Evolutionary conservation across 805 yeast genomes (phyloP).

Genomic region (Zygosaccharomyces siamensis): DNA sequence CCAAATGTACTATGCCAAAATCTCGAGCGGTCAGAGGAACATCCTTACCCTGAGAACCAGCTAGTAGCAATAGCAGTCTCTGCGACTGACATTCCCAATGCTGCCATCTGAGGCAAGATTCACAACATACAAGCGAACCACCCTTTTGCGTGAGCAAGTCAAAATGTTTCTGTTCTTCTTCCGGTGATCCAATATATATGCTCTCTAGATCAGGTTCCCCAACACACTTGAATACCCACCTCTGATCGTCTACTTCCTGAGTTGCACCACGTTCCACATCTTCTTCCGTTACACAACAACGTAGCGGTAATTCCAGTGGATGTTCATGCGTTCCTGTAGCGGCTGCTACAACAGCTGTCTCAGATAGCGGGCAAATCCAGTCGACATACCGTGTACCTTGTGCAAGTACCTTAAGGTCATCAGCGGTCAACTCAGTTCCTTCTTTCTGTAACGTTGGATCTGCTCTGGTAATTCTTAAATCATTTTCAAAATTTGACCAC

Average conservation of each 20-base stretch:
- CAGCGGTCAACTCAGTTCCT: slow-evolving; percentile 5
- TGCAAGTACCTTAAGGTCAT: slow-evolving; percentile 8
- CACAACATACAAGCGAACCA: slow-evolving; percentile 32
- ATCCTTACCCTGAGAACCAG: slow-evolving; percentile 1
- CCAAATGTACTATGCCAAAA: slow-evolving; percentile 22
- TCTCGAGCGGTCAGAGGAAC: slow-evolving; percentile 14
- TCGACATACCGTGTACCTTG: slow-evolving; percentile 6
- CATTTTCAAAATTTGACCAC: slow-evolving; percentile 31
- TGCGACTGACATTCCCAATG: slow-evolving; percentile 28
- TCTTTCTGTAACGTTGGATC: not conserved
- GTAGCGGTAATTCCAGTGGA: slow-evolving; percentile 28
- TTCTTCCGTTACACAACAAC: slow-evolving; percentile 23
- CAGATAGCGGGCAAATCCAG: not conserved
- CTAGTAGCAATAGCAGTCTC: not conserved
- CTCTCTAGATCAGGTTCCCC: slow-evolving; percentile 6
- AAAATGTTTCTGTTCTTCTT: slow-evolving; percentile 13
- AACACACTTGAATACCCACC: slow-evolving; percentile 34
- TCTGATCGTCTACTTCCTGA: slow-evolving; percentile 21
- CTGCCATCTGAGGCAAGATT: slow-evolving; percentile 32
- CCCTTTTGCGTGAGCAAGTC: slow-evolving; percentile 12
- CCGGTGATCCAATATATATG: slow-evolving; percentile 4
- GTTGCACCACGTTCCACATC: slow-evolving; percentile 23
- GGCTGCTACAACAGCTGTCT: not conserved
- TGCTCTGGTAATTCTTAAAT: slow-evolving; percentile 20
- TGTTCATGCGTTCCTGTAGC: not conserved